Evolutionary conservation across 2,329 filamentous ascomycete species (phyloP).

Genomic region (Esteya vermicola): DNA sequence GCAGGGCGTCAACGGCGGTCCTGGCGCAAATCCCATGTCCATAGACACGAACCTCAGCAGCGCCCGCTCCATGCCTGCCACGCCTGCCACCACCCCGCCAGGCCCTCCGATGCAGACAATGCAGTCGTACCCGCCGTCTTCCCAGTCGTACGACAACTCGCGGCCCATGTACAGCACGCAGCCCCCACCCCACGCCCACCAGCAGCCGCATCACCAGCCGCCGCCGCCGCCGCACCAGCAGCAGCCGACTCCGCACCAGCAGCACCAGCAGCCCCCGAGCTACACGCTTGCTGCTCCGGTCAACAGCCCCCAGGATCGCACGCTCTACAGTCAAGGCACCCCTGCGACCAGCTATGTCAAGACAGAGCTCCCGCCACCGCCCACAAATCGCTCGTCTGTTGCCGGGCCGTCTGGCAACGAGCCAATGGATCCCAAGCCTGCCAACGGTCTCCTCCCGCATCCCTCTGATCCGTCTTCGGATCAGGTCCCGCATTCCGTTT

Average conservation of each 20-base stretch:
- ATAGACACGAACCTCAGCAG: slow-evolving; percentile 71
- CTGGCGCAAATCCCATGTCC: slow-evolving; percentile 56
- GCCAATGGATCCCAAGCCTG: slow-evolving; percentile 44
- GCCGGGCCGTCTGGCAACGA: slow-evolving; percentile 42
- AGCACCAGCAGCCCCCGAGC: slow-evolving; percentile 51
- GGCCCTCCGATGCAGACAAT: slow-evolving; percentile 64
- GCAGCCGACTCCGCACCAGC: slow-evolving; percentile 40
- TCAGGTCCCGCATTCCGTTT: slow-evolving; percentile 35
- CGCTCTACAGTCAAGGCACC: slow-evolving; percentile 47
- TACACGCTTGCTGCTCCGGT: slow-evolving; percentile 53
- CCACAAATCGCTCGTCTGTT: slow-evolving; percentile 46
- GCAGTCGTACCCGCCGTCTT: slow-evolving; percentile 57
- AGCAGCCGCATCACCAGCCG: slow-evolving; percentile 28
- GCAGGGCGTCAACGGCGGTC: slow-evolving; percentile 46
- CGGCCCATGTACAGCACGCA: slow-evolving; percentile 66
- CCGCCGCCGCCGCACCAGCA: slow-evolving; percentile 36
- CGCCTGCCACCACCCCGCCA: slow-evolving; percentile 82
- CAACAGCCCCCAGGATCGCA: slow-evolving; percentile 41
- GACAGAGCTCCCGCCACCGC: slow-evolving; percentile 70
- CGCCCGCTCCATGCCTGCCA: slow-evolving; percentile 74
- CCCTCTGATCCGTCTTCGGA: slow-evolving; percentile 37
- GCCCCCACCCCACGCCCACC: slow-evolving; percentile 55
- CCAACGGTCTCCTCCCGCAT: slow-evolving; percentile 52
- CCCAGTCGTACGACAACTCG: slow-evolving; percentile 60
- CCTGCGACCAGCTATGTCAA: slow-evolving; percentile 49